Conservation (phyloP, 768 basidiomycete species). For the Hypholoma sublateritium region DNA sequence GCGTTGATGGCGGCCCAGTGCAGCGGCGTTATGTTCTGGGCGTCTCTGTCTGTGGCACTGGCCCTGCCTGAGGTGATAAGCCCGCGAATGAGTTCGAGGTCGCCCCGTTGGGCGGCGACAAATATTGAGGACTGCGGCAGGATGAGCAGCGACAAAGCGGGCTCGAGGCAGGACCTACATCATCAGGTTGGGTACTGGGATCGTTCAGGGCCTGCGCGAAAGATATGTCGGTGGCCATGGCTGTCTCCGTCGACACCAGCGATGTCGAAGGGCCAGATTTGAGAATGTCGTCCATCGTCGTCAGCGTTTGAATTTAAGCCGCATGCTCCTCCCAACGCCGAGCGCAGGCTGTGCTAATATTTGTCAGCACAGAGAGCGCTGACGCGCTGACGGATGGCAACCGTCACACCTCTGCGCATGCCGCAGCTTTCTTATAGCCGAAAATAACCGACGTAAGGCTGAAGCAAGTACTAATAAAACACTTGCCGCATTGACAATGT, state of each 20-base stretch:
- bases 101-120: slow-evolving; percentile 85
- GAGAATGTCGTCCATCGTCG: slow-evolving; percentile 27
- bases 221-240: slow-evolving; percentile 45
- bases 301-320: slow-evolving; percentile 6
- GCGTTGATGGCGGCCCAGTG: slow-evolving; percentile 99
- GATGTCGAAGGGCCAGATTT: slow-evolving; percentile 54
- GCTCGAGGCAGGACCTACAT: slow-evolving; percentile 30
- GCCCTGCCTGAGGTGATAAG: slow-evolving; percentile 74
- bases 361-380: no score
- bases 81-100: slow-evolving; percentile 59
- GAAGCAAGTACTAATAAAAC: no score
- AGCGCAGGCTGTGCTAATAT: no score
- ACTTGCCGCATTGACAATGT: no score
- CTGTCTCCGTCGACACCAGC: slow-evolving; percentile 45
- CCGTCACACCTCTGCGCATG: no score
- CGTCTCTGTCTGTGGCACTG: slow-evolving; percentile 76
- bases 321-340: no score
- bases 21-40: slow-evolving; percentile 90
- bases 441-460: no score
- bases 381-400: no score
- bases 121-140: slow-evolving; percentile 66
- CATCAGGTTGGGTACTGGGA: slow-evolving; percentile 31
- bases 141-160: neutral
- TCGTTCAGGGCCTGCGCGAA: slow-evolving; percentile 41
- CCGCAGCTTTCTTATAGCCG: no score